Evolutionary conservation across 306 rosid species (phyloP), one percentile per base, ranked within the genome.

Genomic region (Erythrophleum fordii): DNA sequence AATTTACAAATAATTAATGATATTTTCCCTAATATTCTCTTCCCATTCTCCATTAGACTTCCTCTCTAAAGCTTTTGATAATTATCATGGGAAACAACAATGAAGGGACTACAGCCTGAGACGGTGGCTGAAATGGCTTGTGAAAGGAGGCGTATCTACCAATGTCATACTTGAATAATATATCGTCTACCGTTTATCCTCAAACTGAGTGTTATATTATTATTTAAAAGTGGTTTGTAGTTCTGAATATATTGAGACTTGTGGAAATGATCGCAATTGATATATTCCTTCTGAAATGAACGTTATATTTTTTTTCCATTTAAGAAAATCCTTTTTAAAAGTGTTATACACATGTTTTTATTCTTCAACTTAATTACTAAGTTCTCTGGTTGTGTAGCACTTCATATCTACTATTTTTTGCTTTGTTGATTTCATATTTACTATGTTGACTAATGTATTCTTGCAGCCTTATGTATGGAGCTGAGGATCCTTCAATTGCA

Each of bases 401-500:
- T 75, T 48, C 79, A 69, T 62, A 49, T 49, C 56, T 29, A 76
- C 48, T 46, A 1, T 69, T 46, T 45, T 14, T 45, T 66, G 12
- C 12, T 35, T 35, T 8, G 49, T 29, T 18, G 71, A 66, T 41
- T 75, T 46, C 69, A 61, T 53, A 62, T 29, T 53, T 22, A 69
- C 22, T 48, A 6, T 6, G 6, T 10, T 46, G 41, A 26, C 58
- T 45, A 3, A 3, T 34, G 48, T 74, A 69, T 83, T 84, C 79
- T 73, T 87, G 86, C 97, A 95, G 99, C 91, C 97, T 96, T 73
- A 85, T 96, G 94, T 96, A 96, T 86, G 98, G 97, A 80, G 92
- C 97, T 41, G 99, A 93, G 91, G 98, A 96, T 88, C 99, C 98
- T 87, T 96, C 99, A 46, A 93, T 96, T 77, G 98, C 98, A 26